phyloP scores from a whole-genome alignment of 2,329 filamentous ascomycete genomes.

The Fusarium euwallaceae region DNA sequence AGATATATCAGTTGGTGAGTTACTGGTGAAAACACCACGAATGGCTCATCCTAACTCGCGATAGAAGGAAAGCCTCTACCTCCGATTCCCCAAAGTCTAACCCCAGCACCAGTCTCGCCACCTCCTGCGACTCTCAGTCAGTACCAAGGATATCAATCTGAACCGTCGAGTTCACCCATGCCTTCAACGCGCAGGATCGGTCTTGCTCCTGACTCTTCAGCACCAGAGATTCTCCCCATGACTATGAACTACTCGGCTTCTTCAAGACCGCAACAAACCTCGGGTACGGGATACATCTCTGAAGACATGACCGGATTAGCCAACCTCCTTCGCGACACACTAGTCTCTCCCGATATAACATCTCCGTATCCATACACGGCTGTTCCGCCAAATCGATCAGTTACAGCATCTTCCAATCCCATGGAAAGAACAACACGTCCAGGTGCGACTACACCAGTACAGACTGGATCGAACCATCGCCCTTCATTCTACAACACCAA shows the following conservation, averaged over 20 bases:
- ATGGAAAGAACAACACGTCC: not conserved
- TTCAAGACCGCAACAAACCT: not conserved
- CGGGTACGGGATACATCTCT: not conserved
- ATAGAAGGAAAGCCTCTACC: not conserved
- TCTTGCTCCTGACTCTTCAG: not conserved
- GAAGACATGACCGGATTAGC: slow-evolving; percentile 18
- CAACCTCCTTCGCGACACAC: slow-evolving; percentile 21
- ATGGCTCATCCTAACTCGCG: not conserved
- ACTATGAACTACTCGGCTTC: not conserved
- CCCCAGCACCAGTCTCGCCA: not conserved
- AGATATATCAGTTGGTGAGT: slow-evolving; percentile 9
- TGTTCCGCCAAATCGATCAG: not conserved
- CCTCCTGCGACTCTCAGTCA: not conserved
- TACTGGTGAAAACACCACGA: not conserved
- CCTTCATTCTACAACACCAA: not conserved
- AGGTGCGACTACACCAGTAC: not conserved
- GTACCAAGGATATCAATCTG: not conserved
- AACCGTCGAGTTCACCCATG: not conserved
- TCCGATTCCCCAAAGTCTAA: not conserved
- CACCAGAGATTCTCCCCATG: slow-evolving; percentile 26
- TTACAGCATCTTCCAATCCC: not conserved
- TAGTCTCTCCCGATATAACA: not conserved
- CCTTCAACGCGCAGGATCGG: not conserved
- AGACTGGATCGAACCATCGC: not conserved
- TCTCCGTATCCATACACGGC: not conserved